Conservation (phyloP, 192 early-diverging fungal species). For the Coemansia javaensis region DNA sequence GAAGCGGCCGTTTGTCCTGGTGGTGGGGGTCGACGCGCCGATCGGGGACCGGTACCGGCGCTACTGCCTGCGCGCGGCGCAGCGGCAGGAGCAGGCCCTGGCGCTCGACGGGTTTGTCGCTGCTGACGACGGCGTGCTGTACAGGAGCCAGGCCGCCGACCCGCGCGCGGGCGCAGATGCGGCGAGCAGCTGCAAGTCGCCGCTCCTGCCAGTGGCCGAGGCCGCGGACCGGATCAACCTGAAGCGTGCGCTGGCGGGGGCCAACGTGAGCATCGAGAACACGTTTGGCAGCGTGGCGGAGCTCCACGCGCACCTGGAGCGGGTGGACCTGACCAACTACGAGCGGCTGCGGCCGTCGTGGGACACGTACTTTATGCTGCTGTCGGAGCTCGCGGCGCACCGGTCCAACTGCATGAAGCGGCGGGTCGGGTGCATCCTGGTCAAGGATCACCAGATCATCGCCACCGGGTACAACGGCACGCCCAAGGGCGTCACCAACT, state of each 20-base stretch:
- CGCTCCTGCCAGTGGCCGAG: constrained; percentile 16
- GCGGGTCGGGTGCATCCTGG: constrained; percentile 90
- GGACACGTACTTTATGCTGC: constrained; percentile 97
- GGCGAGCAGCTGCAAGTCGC: too few species aligned
- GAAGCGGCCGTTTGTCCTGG: constrained; percentile 72
- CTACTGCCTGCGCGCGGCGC: constrained; percentile 37
- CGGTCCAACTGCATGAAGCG: constrained; percentile 99
- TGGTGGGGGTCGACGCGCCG: constrained; percentile 84
- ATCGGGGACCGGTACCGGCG: constrained; percentile 63
- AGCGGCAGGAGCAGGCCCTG: neutral
- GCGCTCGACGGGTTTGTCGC: constrained; percentile 59
- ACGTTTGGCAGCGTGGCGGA: constrained; percentile 21
- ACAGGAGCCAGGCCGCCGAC: constrained; percentile 15
- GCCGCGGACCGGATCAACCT: constrained; percentile 19
- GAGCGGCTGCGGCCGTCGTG: constrained; percentile 83
- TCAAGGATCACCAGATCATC: constrained; percentile 81
- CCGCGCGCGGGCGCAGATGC: neutral
- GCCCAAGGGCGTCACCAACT: constrained; percentile 85
- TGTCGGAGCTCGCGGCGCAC: constrained; percentile 85
- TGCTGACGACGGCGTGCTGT: constrained; percentile 53
- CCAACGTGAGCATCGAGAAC: constrained; percentile 68
- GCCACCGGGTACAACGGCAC: constrained; percentile 99
- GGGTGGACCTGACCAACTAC: constrained; percentile 59
- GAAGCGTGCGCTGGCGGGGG: constrained; percentile 29
- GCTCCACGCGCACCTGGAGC: constrained; percentile 46